These are phyloP conservation scores for Dissophora globulifera DNA, from an alignment of 192 early-diverging fungal genomes.

Conservation along the genomic window DNA sequence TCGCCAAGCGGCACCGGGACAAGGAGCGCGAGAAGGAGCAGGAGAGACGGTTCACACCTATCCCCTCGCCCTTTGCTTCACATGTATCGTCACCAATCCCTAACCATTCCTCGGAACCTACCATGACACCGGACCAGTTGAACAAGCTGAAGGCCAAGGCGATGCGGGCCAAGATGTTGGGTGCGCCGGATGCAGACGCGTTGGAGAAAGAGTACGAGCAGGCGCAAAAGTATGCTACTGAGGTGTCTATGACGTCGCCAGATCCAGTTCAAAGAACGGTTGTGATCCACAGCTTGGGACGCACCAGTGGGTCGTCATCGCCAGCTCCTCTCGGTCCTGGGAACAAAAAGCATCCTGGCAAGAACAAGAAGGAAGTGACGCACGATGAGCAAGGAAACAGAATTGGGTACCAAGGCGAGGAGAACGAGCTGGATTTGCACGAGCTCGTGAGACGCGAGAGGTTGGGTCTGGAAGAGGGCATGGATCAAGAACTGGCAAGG, in stretches of 20 bases:
- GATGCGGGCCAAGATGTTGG: conserved; percentile 83
- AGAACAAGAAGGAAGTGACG: conserved; percentile 60
- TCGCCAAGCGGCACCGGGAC: conserved; percentile 25
- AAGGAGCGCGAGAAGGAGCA: conserved; percentile 46
- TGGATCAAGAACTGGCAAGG: conserved; percentile 77
- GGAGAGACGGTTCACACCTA: conserved; percentile 34
- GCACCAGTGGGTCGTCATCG: conserved; percentile 24
- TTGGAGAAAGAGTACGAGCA: conserved; percentile 79
- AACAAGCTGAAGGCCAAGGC: conserved; percentile 88
- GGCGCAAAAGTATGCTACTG: conserved; percentile 62
- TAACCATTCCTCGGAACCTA: conserved; percentile 22
- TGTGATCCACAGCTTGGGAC: conserved; percentile 52
- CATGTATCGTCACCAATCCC: conserved; percentile 49
- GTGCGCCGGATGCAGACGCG: conserved; percentile 63
- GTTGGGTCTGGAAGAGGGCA: conserved; percentile 58
- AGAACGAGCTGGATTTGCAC: conserved; percentile 62
- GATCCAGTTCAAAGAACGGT: conserved; percentile 47
- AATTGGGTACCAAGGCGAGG: conserved; percentile 66
- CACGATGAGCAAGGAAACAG: conserved; percentile 75
- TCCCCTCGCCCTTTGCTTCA: conserved; percentile 47
- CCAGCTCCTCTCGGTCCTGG: conserved; percentile 34
- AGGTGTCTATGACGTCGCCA: conserved; percentile 1
- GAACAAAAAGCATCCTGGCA: conserved; percentile 57
- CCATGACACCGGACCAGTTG: conserved; percentile 66
- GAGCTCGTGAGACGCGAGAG: conserved; percentile 81